Evolutionary conservation across 257 asterid species (phyloP).

Genomic region (Eustoma russellianum): DNA sequence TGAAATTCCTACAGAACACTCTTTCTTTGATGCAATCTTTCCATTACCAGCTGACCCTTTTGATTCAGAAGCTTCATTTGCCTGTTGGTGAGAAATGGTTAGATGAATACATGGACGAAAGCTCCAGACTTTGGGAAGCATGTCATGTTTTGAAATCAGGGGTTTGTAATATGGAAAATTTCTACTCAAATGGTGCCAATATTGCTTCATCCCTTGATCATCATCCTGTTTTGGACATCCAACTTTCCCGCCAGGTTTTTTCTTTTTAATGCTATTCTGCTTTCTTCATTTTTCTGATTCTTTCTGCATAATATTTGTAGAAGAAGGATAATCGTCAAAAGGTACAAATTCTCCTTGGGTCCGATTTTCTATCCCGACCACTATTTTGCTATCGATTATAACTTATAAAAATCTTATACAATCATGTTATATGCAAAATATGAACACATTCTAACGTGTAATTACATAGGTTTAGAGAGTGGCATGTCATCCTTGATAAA

Average conservation of each 20-base stretch:
- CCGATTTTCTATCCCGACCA: too few species aligned
- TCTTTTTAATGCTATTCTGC: too few species aligned
- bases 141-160: constrained; percentile 52
- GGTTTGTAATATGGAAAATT: constrained; percentile 44
- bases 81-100: constrained; percentile 76
- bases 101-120: constrained; percentile 75
- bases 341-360: too few species aligned
- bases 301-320: too few species aligned
- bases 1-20: constrained; percentile 46
- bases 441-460: too few species aligned
- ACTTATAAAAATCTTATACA: too few species aligned
- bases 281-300: too few species aligned
- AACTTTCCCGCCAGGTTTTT: constrained; percentile 72
- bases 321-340: too few species aligned
- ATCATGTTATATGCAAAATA: too few species aligned
- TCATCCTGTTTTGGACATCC: constrained; percentile 32
- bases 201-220: constrained; percentile 35
- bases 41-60: constrained; percentile 43
- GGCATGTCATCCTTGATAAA: too few species aligned
- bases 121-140: constrained; percentile 70
- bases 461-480: too few species aligned
- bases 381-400: too few species aligned
- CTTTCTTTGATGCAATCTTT: constrained; percentile 50
- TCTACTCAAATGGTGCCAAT: constrained; percentile 32
- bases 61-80: constrained; percentile 44